phyloP scores from a whole-genome alignment of 177 flowering plant species.

The Vitis hybrid region DNA sequence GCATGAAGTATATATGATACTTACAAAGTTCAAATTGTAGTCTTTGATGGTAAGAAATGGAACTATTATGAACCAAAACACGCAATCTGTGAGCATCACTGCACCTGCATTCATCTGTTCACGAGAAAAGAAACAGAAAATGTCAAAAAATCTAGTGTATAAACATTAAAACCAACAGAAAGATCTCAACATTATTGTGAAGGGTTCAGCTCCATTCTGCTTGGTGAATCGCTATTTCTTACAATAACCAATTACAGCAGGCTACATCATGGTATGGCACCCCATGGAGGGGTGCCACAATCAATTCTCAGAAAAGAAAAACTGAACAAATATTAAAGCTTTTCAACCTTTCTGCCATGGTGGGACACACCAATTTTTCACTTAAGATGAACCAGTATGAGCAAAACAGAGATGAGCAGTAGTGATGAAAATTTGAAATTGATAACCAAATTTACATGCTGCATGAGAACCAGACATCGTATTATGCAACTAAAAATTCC shows the following conservation, averaged over 20 bases:
- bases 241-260: background rate
- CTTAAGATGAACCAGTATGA: background rate
- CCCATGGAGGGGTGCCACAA: background rate
- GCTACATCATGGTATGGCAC: background rate
- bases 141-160: background rate
- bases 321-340: background rate
- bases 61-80: conserved; percentile 87
- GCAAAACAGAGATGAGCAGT: background rate
- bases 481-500: no score
- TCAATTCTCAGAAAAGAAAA: background rate
- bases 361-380: background rate
- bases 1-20: conserved; percentile 20
- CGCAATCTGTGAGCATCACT: conserved; percentile 82
- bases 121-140: conserved; percentile 8
- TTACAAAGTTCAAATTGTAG: conserved; percentile 73
- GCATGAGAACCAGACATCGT: no score
- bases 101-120: conserved; percentile 90
- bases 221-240: background rate
- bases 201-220: no score
- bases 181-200: no score
- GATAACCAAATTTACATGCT: no score
- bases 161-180: background rate
- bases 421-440: no score
- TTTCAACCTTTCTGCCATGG: background rate
- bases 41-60: conserved; percentile 76